Percentiles rank a stretch among this genome's conserved stretches.
These are phyloP conservation scores for Fusarium dlaminii DNA, from an alignment of 2,329 filamentous ascomycete genomes.

Conservation along the genomic window DNA sequence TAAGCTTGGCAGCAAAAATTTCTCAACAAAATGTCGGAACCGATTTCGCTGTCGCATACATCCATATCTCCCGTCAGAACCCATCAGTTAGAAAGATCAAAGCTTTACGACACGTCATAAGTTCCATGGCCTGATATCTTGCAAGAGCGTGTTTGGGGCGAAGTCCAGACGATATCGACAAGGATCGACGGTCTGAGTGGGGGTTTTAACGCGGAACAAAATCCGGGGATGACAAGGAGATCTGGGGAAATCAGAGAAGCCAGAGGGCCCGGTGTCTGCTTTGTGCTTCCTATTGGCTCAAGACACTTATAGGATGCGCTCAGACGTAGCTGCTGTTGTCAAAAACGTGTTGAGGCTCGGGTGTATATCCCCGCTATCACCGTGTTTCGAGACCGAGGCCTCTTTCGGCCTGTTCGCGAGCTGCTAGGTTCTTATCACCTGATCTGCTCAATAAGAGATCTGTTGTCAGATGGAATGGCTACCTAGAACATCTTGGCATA, in stretches of 20 bases:
- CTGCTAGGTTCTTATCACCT: not conserved
- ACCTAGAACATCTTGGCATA: no score
- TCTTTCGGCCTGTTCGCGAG: not conserved
- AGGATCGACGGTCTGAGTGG: not conserved
- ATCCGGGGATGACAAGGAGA: not conserved
- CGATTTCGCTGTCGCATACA: no score
- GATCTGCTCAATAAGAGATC: not conserved
- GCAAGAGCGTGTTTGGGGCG: not conserved
- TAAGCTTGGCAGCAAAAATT: not conserved
- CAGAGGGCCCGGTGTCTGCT: not conserved
- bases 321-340: not conserved
- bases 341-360: not conserved
- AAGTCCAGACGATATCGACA: constrained; percentile 1
- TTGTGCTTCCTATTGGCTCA: not conserved
- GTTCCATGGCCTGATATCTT: not conserved
- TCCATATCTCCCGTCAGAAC: not conserved
- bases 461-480: not conserved
- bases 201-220: not conserved
- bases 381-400: not conserved
- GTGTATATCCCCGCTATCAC: not conserved
- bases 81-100: not conserved
- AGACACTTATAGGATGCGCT: not conserved
- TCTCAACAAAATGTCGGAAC: not conserved
- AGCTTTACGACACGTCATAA: not conserved
- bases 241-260: not conserved